Evolutionary conservation across 1,284 basidiomycete genomes (phyloP).

Genomic region (Agroathelia rolfsii): DNA sequence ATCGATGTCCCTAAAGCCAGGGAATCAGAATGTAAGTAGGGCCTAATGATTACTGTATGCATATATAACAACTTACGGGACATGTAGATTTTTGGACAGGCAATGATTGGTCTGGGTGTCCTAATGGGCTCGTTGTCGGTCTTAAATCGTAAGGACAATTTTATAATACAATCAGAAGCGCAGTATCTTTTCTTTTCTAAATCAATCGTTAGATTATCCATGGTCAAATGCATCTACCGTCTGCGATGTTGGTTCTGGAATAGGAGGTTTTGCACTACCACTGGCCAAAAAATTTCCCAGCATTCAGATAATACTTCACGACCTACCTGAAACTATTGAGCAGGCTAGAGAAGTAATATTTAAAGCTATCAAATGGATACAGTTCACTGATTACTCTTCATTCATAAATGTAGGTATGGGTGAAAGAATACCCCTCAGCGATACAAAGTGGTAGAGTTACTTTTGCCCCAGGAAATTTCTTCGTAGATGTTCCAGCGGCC

Average conservation of each 20-base stretch:
- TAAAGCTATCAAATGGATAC: too few species aligned
- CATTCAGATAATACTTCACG: slow-evolving; percentile 21
- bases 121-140: slow-evolving; percentile 20
- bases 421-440: too few species aligned
- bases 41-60: neutral
- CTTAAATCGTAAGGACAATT: slow-evolving; percentile 13
- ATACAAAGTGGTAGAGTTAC: too few species aligned
- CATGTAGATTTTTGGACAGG: slow-evolving; percentile 13
- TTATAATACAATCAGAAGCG: too few species aligned
- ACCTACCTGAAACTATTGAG: slow-evolving; percentile 16
- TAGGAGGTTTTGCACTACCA: slow-evolving; percentile 20
- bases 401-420: too few species aligned
- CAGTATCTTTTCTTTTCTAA: neutral
- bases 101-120: slow-evolving; percentile 17
- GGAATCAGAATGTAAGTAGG: neutral
- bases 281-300: slow-evolving; percentile 17
- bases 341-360: slow-evolving; percentile 17
- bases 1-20: slow-evolving; percentile 11
- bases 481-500: too few species aligned
- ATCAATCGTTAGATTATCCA: slow-evolving; percentile 16
- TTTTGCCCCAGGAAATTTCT: too few species aligned
- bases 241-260: slow-evolving; percentile 24
- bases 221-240: slow-evolving; percentile 17
- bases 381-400: too few species aligned
- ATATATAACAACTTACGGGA: neutral